These are phyloP conservation scores for Psilocybe cubensis DNA, from an alignment of 768 basidiomycete genomes.

Conservation along the genomic window DNA sequence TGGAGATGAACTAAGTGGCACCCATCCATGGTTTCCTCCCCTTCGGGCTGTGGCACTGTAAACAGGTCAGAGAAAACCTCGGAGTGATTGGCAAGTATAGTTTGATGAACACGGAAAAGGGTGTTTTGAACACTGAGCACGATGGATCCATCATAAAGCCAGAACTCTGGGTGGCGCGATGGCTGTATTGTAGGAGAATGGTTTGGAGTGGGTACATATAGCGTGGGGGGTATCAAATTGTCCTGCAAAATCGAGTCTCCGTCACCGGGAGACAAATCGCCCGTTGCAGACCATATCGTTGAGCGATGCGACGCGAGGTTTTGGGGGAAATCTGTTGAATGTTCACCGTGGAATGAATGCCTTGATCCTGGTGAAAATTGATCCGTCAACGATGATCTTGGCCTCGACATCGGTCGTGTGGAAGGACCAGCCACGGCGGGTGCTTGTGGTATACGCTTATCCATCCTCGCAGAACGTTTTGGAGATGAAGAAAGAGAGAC, in stretches of 20 bases:
- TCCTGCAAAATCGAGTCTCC: background rate
- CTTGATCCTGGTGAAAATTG: background rate
- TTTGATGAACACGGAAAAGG: constrained; percentile 49
- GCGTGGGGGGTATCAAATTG: background rate
- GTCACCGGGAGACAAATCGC: constrained; percentile 4
- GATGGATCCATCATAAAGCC: constrained; percentile 51
- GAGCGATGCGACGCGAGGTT: background rate
- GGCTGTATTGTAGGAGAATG: background rate
- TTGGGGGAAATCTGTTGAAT: background rate
- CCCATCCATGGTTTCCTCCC: constrained; percentile 45
- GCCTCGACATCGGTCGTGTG: background rate
- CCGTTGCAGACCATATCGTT: constrained; percentile 4
- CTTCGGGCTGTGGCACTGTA: constrained; percentile 55
- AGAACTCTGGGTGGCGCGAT: constrained; percentile 38
- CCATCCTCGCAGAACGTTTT: background rate
- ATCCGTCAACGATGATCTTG: background rate
- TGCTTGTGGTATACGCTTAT: background rate
- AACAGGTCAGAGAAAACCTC: constrained; percentile 70
- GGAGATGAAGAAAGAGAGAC: constrained; percentile 6
- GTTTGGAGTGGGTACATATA: background rate
- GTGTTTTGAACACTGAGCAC: constrained; percentile 41
- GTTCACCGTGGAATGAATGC: background rate
- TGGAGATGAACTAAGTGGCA: constrained; percentile 55
- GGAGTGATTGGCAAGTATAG: constrained; percentile 55
- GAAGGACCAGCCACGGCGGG: constrained; percentile 3